phyloP scores from a whole-genome alignment of 2,329 filamentous ascomycete genomes.

The Epicoccum sorghinum region DNA sequence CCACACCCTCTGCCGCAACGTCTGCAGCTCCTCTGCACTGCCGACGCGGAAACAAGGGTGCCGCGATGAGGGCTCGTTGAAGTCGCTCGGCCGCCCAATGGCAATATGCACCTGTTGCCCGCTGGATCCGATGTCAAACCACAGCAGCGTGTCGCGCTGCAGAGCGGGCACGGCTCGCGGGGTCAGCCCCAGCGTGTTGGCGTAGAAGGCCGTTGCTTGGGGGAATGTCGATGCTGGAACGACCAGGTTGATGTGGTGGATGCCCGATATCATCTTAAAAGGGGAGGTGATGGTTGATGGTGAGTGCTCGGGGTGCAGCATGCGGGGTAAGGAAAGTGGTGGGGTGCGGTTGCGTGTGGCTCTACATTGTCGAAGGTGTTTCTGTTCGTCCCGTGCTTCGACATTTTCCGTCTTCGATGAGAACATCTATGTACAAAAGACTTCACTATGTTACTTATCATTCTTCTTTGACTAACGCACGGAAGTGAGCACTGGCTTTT shows the following conservation, averaged over 20 bases:
- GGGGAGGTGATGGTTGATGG: not conserved
- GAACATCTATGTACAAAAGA: too few relatives aligned
- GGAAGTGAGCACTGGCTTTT: too few relatives aligned
- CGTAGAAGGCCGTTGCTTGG: constrained; percentile 21
- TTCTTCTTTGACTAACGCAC: too few relatives aligned
- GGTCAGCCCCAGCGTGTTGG: constrained; percentile 60
- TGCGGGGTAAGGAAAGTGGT: not conserved
- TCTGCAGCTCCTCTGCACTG: constrained; percentile 55
- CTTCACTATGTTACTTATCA: too few relatives aligned
- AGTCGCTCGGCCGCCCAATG: constrained; percentile 48
- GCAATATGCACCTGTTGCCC: constrained; percentile 65
- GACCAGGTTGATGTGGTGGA: constrained; percentile 27
- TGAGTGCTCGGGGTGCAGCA: not conserved
- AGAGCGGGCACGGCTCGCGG: constrained; percentile 59
- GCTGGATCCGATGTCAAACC: constrained; percentile 64
- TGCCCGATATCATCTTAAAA: constrained; percentile 22
- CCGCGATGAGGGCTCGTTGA: constrained; percentile 45
- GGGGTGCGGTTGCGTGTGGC: not conserved
- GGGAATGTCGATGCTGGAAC: constrained; percentile 17
- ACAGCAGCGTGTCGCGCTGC: constrained; percentile 60
- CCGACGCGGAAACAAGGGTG: constrained; percentile 66
- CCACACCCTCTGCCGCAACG: constrained; percentile 58
- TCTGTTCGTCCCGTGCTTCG: too few relatives aligned
- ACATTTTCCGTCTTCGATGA: too few relatives aligned
- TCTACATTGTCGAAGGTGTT: too few relatives aligned